Conservation (phyloP, 176 grass and related monocot genomes). For the Saccharum spontaneum region DNA sequence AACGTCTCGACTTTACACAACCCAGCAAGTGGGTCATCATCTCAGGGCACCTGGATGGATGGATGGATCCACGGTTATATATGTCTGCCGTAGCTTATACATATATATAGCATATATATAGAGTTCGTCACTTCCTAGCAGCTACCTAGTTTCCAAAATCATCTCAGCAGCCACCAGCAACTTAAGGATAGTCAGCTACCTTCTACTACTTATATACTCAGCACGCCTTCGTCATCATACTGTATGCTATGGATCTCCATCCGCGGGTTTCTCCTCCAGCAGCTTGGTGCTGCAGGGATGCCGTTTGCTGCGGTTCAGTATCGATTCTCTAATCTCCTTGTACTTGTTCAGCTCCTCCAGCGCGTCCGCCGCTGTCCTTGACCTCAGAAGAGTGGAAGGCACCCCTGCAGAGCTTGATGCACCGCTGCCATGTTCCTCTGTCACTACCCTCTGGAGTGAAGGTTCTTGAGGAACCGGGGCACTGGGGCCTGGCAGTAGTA, state of each 20-base stretch:
- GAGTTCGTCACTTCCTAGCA: slow-evolving; percentile 26
- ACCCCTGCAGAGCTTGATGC: slow-evolving; percentile 35
- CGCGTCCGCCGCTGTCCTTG: slow-evolving; percentile 54
- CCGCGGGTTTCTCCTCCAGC: slow-evolving; percentile 17
- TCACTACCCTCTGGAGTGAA: slow-evolving; percentile 46
- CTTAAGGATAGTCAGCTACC: slow-evolving; percentile 27
- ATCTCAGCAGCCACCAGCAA: slow-evolving; percentile 31
- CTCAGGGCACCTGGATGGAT: slow-evolving; percentile 51
- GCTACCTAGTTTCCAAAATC: slow-evolving; percentile 20
- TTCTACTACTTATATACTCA: slow-evolving; percentile 57
- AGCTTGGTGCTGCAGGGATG: background rate
- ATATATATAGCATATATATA: slow-evolving; percentile 26
- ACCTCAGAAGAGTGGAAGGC: slow-evolving; percentile 17
- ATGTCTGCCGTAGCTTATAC: slow-evolving; percentile 8
- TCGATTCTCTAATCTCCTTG: slow-evolving; percentile 50
- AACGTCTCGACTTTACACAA: slow-evolving; percentile 36
- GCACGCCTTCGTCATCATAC: slow-evolving; percentile 32
- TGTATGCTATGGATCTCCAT: slow-evolving; percentile 43
- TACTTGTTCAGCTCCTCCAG: slow-evolving; percentile 75
- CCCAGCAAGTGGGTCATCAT: slow-evolving; percentile 38
- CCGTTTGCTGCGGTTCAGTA: slow-evolving; percentile 38
- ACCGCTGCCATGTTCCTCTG: slow-evolving; percentile 29
- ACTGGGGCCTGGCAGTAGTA: background rate
- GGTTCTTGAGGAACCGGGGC: slow-evolving; percentile 42
- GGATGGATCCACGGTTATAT: slow-evolving; percentile 30